A percentile compares a stretch with the other conserved stretches of the same genome.
Evolutionary conservation across 495 filamentous ascomycete species (phyloP).

Genomic region (Talaromyces adpressus): DNA sequence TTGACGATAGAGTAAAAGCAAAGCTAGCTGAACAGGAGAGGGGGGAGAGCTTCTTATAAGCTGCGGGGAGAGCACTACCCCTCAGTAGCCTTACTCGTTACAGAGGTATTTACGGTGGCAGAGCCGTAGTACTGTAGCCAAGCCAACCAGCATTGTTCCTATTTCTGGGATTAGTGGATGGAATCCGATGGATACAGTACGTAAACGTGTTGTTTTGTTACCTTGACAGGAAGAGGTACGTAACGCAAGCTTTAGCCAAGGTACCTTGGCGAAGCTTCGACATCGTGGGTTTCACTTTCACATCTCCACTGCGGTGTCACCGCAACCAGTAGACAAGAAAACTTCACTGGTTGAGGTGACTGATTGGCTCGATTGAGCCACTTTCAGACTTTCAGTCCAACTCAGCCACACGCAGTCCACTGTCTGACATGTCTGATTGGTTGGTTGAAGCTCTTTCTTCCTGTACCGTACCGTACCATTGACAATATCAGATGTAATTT

Average conservation of each 20-base stretch:
- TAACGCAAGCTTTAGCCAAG: neutral
- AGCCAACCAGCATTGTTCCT: no score
- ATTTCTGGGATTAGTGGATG: no score
- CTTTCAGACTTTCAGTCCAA: neutral
- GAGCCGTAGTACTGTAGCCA: neutral
- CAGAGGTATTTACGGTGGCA: neutral
- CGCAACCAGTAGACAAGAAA: neutral
- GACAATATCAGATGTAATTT: neutral
- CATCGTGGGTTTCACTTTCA: neutral
- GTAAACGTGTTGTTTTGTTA: no score
- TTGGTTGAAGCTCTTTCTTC: neutral
- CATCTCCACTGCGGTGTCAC: neutral
- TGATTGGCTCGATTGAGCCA: neutral
- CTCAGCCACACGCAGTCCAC: neutral
- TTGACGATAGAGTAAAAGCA: neutral
- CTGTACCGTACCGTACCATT: neutral
- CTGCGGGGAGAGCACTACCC: neutral
- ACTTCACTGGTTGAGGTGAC: neutral
- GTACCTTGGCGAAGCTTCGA: neutral
- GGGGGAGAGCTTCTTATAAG: constrained; percentile 1
- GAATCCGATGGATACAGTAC: neutral
- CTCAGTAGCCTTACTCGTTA: neutral
- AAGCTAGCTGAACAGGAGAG: neutral
- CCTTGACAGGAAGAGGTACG: no score
- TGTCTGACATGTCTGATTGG: neutral